phyloP scores from a whole-genome alignment of 208 protist species.

The Trypanosoma grayi region DNA sequence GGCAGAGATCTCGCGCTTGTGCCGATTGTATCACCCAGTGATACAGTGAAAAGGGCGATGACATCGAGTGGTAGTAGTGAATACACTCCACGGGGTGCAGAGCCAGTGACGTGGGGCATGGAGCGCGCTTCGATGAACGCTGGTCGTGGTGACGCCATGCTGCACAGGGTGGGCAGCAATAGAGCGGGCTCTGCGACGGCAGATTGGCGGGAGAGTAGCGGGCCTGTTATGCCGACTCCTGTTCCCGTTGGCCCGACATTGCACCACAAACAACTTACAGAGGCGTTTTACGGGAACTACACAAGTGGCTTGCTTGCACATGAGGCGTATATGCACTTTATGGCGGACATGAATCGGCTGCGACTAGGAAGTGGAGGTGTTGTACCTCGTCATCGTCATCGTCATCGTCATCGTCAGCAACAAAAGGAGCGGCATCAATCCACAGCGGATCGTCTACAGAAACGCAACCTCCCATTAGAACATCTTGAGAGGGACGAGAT shows the following conservation, averaged over 20 bases:
- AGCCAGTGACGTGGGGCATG: constrained; percentile 3
- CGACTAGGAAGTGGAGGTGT: not conserved
- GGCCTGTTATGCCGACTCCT: too few species aligned
- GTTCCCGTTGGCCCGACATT: constrained; percentile 23
- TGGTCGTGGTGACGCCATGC: not conserved
- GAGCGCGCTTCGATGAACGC: not conserved
- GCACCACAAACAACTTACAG: constrained; percentile 59
- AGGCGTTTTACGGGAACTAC: constrained; percentile 61
- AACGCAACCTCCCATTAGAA: too few species aligned
- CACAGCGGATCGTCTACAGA: too few species aligned
- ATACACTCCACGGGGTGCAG: not conserved
- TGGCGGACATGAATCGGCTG: constrained; percentile 20
- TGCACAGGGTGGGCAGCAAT: not conserved
- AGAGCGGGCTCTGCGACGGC: not conserved
- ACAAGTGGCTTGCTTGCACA: constrained; percentile 50
- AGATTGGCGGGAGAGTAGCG: not conserved
- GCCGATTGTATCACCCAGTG: not conserved
- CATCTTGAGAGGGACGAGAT: too few species aligned
- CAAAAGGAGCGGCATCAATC: too few species aligned
- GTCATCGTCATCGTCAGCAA: not conserved
- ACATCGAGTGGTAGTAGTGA: not conserved
- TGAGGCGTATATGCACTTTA: constrained; percentile 68
- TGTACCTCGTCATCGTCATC: not conserved
- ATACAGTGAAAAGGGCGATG: not conserved
- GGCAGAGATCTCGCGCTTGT: not conserved